These are phyloP conservation scores for Parmelia sp. DNA, from an alignment of 495 filamentous ascomycete species.

Conservation along the genomic window DNA sequence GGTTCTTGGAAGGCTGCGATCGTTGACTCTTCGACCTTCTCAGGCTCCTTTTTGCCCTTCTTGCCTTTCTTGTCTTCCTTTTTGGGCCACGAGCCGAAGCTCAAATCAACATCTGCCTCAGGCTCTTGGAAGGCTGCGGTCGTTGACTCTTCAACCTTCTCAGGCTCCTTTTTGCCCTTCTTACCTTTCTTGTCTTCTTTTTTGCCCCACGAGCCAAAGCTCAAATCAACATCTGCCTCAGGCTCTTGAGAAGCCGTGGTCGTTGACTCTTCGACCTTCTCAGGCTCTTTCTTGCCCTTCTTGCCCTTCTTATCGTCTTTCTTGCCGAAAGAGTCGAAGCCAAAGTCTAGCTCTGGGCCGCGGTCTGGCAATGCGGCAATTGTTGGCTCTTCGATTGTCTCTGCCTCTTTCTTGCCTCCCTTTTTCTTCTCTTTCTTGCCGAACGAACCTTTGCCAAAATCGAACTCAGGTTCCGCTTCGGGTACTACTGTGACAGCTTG, in stretches of 20 bases:
- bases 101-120: slow-evolving; percentile 10
- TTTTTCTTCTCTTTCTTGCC: slow-evolving; percentile 26
- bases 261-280: slow-evolving; percentile 7
- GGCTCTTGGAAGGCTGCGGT: slow-evolving; percentile 17
- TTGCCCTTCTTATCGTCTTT: slow-evolving; percentile 31
- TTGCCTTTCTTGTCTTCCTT: slow-evolving; percentile 31
- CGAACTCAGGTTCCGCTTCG: slow-evolving; percentile 17
- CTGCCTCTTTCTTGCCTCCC: slow-evolving; percentile 25
- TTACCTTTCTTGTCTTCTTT: slow-evolving; percentile 27
- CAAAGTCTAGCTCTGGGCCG: slow-evolving; percentile 8
- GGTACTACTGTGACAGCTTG: slow-evolving; percentile 5
- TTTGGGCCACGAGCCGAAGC: slow-evolving; percentile 22
- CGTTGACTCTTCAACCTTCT: slow-evolving; percentile 7
- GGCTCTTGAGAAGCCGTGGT: slow-evolving; percentile 14
- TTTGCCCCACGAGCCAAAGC: slow-evolving; percentile 12
- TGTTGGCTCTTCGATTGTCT: slow-evolving; percentile 8
- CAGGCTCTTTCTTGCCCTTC: too few relatives aligned
- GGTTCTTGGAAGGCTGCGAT: slow-evolving; percentile 8
- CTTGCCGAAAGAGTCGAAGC: slow-evolving; percentile 21
- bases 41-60: slow-evolving; percentile 22
- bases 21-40: slow-evolving; percentile 7
- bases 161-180: slow-evolving; percentile 29
- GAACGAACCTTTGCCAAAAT: slow-evolving; percentile 12
- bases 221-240: slow-evolving; percentile 16
- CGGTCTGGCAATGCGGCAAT: slow-evolving; percentile 17